Conservation (phyloP, 78 protist genomes). For the Dictyostelium capitatum region DNA sequence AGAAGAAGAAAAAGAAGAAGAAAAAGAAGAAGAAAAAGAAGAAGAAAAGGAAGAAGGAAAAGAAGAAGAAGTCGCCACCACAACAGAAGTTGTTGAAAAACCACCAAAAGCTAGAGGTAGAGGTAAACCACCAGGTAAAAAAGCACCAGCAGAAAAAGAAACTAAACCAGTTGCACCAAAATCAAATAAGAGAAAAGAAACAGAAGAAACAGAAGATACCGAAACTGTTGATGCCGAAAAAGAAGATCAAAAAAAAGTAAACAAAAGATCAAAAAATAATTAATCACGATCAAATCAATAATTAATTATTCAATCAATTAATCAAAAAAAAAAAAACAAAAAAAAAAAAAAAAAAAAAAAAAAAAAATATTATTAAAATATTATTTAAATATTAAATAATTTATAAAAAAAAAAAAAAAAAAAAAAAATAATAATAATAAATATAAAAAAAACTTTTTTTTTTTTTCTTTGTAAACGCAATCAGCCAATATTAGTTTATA, state of each 20-base stretch:
- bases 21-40: neutral
- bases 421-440: neutral
- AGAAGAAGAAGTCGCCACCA: neutral
- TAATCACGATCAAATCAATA: neutral
- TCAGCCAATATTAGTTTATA: no score
- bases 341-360: neutral
- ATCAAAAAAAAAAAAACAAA: neutral
- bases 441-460: neutral
- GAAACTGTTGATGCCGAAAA: neutral
- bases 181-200: neutral
- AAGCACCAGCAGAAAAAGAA: neutral
- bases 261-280: neutral
- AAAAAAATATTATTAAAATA: no score
- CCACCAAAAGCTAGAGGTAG: neutral
- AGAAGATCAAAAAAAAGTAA: neutral
- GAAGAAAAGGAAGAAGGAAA: conserved; percentile 2
- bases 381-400: no score
- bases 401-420: neutral
- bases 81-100: neutral
- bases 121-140: neutral
- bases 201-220: neutral
- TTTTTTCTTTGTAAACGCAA: no score
- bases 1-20: neutral
- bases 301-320: neutral
- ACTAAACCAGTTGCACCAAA: no score